Percentiles rank a stretch among this genome's conserved stretches.
Conservation (phyloP, 345 rosid species). For the Hibiscus trionum region DNA sequence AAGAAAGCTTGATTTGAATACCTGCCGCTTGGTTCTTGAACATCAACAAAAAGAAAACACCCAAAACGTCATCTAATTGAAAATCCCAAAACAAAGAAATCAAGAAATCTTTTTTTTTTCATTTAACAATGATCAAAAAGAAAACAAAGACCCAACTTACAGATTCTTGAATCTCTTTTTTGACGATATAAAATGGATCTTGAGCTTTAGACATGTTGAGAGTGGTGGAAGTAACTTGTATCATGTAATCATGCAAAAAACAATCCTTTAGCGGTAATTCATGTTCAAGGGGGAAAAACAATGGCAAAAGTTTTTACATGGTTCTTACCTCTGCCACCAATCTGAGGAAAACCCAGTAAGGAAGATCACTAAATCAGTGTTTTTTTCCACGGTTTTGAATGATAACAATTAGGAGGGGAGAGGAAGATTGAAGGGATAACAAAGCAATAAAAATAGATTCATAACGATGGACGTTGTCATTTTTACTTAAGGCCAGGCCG, state of each 20-base stretch:
- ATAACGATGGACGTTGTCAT: no score
- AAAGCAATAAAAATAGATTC: no score
- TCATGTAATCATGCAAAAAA: conserved; percentile 1
- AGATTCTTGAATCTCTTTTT: conserved; percentile 94
- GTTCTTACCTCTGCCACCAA: conserved; percentile 2
- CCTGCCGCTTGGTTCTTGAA: conserved; percentile 66
- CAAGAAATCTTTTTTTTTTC: neutral
- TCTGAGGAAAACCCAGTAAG: neutral
- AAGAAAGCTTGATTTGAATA: conserved; percentile 15
- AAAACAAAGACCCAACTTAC: conserved; percentile 38
- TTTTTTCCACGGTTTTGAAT: neutral
- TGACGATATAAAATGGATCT: conserved; percentile 96
- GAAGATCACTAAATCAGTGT: neutral
- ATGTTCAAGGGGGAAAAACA: neutral
- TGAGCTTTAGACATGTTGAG: conserved; percentile 79
- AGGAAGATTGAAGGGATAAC: neutral
- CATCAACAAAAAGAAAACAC: conserved; percentile 10
- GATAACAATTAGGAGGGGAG: neutral
- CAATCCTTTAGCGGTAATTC: neutral
- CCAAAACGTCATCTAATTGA: conserved; percentile 4
- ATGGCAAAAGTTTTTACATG: neutral
- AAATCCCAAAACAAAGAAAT: neutral
- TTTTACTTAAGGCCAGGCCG: neutral
- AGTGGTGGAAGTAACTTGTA: neutral
- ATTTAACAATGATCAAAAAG: neutral